Percentiles rank a stretch among this genome's conserved stretches.
Evolutionary conservation across 768 basidiomycete species (phyloP).

Genomic region (Lactifluus hygrophoroides): DNA sequence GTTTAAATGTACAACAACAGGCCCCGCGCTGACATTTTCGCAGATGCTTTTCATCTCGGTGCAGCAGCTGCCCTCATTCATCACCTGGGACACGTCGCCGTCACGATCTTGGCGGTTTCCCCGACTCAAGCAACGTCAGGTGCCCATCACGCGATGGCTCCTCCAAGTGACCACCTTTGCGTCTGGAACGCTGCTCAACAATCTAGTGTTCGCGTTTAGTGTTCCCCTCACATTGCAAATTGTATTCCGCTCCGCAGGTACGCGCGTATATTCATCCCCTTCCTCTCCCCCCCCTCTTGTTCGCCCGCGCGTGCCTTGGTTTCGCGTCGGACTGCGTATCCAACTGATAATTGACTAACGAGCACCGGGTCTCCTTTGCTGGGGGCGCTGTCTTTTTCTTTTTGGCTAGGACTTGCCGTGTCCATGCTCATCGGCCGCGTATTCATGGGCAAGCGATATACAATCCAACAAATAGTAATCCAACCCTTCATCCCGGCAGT

Average conservation of each 20-base stretch:
- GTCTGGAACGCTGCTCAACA: constrained; percentile 64
- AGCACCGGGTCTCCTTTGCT: background rate
- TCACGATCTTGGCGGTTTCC: constrained; percentile 31
- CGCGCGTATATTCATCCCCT: constrained; percentile 13
- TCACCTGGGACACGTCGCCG: constrained; percentile 29
- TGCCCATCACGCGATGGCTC: constrained; percentile 61
- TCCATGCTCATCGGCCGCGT: constrained; percentile 20
- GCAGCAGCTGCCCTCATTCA: constrained; percentile 56
- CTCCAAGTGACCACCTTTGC: constrained; percentile 63
- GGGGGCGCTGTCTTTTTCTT: too few species aligned
- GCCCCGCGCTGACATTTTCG: constrained; percentile 75
- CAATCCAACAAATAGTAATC: background rate
- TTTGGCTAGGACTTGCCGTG: constrained; percentile 17
- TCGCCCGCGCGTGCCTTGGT: background rate
- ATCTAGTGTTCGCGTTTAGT: constrained; percentile 69
- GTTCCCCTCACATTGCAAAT: constrained; percentile 76
- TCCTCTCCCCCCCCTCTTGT: background rate
- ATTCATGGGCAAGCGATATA: constrained; percentile 17
- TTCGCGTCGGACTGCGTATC: background rate
- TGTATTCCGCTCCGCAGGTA: constrained; percentile 78
- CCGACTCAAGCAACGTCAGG: constrained; percentile 52
- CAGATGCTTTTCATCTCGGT: constrained; percentile 75
- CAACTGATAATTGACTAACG: background rate
- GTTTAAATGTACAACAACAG: constrained; percentile 33
- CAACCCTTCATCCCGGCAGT: background rate